Evolutionary conservation across 805 yeast genomes (phyloP), one percentile per base, ranked within the genome.

Genomic region (Barnettozyma vustinii): DNA sequence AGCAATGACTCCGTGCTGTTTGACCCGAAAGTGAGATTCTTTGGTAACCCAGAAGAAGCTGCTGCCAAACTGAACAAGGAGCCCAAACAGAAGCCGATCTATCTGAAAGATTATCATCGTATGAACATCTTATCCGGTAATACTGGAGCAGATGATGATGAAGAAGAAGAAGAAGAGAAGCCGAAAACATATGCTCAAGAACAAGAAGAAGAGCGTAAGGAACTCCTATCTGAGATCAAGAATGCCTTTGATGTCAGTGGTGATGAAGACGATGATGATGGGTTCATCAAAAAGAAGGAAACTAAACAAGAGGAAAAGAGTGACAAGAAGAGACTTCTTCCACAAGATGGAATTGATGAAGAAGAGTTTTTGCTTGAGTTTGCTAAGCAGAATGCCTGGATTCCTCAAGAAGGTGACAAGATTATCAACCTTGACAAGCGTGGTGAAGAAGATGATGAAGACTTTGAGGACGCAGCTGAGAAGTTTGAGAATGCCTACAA

Each of bases 381-480:
- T 62, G 72, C 92, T 47, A 77, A 75, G 50, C 77, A 76, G 46
- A 89, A 84, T 56, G 97, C 96, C 0, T 94, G 99, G 99, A 79
- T 90, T 47, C 96, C 96, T 33, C 76, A 75, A 45, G 72, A 79
- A 45, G 79, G 79, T 46, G 88, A 84, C 55, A 79, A 77, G 55
- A 74, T 74, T 5, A 71, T 81, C 32, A 63, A 77, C 47, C 63
- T 77, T 58, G 86, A 74, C 58, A 70, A 66, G 26, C 56, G 59
- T 42, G 62, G 65, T 47, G 68, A 63, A 33, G 75, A 70, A 46
- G 89, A 83, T 50, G 95, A 89, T 58, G 92, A 84, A 43, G 94
- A 87, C 48, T 91, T 91, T 61, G 97, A 92, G 44, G 87, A 88
- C 40, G 94, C 95, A 2, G 97, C 86, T 6, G 99, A 94, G 58